These are phyloP conservation scores for Opeltia flavorubescens DNA, from an alignment of 495 filamentous ascomycete genomes.

Conservation along the genomic window DNA sequence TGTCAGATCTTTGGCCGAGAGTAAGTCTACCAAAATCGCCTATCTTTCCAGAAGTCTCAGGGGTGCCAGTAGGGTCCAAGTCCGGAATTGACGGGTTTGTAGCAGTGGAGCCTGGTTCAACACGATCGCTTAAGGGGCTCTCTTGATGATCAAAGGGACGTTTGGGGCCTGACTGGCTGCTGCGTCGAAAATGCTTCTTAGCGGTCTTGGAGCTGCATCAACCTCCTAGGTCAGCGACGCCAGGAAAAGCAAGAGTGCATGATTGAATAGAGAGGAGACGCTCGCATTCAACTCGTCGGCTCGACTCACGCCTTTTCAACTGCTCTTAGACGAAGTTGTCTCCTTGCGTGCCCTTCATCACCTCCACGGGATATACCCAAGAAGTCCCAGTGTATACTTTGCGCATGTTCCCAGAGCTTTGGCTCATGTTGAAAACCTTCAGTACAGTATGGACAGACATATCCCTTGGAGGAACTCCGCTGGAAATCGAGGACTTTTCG, in stretches of 20 bases:
- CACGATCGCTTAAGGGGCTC: not conserved
- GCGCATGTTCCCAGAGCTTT: conserved; percentile 9
- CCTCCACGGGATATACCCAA: not conserved
- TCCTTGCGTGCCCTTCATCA: conserved; percentile 1
- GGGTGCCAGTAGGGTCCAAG: not conserved
- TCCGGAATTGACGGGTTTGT: not conserved
- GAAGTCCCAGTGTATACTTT: conserved; percentile 1
- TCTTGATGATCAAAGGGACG: not conserved
- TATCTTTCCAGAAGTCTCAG: not conserved
- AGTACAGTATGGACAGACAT: conserved; percentile 6
- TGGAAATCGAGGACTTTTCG: not conserved
- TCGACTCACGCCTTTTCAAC: conserved; percentile 1
- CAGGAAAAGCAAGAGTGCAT: not conserved
- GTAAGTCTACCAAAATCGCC: conserved; percentile 3
- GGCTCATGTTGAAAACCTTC: not conserved
- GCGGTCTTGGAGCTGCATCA: not conserved
- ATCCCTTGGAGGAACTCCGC: not conserved
- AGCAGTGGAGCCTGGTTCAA: not conserved
- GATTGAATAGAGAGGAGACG: not conserved
- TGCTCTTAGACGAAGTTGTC: not conserved
- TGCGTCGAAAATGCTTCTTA: not conserved
- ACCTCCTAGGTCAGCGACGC: not conserved
- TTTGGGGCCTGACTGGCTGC: not conserved
- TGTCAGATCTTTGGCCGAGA: not conserved
- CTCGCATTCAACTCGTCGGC: not conserved